These are phyloP conservation scores for Solanum ossicruentum DNA, from an alignment of 257 asterid genomes.

Conservation along the genomic window DNA sequence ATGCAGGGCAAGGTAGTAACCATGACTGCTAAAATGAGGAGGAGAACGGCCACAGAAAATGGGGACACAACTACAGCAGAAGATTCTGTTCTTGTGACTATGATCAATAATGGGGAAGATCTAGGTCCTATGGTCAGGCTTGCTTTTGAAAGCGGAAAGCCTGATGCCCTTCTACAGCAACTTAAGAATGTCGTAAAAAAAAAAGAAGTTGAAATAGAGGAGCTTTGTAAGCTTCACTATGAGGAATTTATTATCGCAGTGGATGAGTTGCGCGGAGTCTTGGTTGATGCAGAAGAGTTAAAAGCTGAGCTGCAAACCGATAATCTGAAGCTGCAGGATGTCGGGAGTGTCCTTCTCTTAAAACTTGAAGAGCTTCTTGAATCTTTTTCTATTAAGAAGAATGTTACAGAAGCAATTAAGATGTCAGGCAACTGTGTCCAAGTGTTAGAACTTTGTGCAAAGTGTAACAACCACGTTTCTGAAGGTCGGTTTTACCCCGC, in stretches of 20 bases:
- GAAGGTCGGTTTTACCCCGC: constrained; percentile 86
- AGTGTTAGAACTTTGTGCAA: constrained; percentile 72
- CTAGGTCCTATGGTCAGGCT: constrained; percentile 86
- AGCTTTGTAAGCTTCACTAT: constrained; percentile 86
- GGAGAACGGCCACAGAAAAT: constrained; percentile 50
- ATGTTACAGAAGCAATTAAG: constrained; percentile 73
- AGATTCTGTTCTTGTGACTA: constrained; percentile 74
- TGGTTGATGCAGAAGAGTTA: constrained; percentile 90
- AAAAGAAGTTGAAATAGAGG: constrained; percentile 90
- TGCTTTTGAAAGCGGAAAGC: constrained; percentile 67
- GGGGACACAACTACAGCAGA: constrained; percentile 48
- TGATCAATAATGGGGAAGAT: constrained; percentile 79
- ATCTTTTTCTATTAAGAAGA: constrained; percentile 58
- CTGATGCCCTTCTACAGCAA: constrained; percentile 71
- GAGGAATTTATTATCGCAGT: constrained; percentile 88
- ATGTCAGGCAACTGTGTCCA: constrained; percentile 66
- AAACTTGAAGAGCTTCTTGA: constrained; percentile 87
- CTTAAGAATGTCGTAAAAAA: constrained; percentile 59
- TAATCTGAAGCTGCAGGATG: constrained; percentile 70
- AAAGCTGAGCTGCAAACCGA: constrained; percentile 76
- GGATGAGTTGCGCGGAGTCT: constrained; percentile 89
- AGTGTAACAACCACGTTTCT: constrained; percentile 62
- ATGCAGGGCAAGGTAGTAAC: constrained; percentile 1
- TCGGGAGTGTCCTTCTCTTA: constrained; percentile 56
- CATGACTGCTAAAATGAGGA: constrained; percentile 56